Evolutionary conservation across 805 yeast genomes (phyloP).

Genomic region (Schwanniomyces sp.): DNA sequence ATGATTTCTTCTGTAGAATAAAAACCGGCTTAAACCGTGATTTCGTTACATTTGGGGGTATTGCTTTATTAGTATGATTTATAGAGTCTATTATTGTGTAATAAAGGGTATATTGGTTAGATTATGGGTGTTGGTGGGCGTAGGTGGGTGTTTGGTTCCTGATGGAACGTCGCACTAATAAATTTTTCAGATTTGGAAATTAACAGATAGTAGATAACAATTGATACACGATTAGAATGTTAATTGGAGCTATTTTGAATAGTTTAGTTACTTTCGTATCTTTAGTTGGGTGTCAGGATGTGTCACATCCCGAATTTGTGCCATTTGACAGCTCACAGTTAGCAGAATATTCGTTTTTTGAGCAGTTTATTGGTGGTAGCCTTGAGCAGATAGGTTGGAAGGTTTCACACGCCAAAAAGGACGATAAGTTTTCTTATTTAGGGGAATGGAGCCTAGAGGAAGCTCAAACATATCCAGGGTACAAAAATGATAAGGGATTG

Average conservation of each 20-base stretch:
- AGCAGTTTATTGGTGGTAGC: conserved; percentile 49
- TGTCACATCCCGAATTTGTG: conserved; percentile 15
- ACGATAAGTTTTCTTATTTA: conserved; percentile 55
- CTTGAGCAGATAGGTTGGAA: conserved; percentile 36
- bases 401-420: conserved; percentile 55
- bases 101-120: background rate
- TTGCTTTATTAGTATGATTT: background rate
- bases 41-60: background rate
- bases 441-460: conserved; percentile 79
- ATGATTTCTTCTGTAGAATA: background rate
- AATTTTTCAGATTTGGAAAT: background rate
- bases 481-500: conserved; percentile 68
- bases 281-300: background rate
- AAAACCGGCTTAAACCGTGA: background rate
- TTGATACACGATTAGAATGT: background rate
- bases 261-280: background rate
- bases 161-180: background rate
- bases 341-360: conserved; percentile 53
- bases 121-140: background rate
- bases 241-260: background rate
- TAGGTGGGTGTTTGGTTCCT: background rate
- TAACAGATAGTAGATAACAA: background rate
- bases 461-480: conserved; percentile 51
- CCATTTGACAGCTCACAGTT: conserved; percentile 38
- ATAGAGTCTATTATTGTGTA: background rate